Percentiles rank a stretch among this genome's conserved stretches.
Evolutionary conservation across 768 basidiomycete species (phyloP).

Genomic region (Pleurotus pulmonarius): DNA sequence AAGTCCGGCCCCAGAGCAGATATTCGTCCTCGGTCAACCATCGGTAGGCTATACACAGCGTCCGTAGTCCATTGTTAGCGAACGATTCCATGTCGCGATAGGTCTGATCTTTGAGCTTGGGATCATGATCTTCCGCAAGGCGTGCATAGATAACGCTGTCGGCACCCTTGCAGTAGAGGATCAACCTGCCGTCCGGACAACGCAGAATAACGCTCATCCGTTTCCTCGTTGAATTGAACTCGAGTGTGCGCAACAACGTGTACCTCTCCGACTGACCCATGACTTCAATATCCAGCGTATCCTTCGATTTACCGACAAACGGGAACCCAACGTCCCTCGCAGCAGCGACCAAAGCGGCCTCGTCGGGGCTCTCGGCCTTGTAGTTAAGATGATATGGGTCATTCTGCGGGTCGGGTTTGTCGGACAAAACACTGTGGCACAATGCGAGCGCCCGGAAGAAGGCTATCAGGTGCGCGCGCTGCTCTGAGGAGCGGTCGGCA

Average conservation of each 20-base stretch:
- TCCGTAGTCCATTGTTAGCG: conserved; percentile 89
- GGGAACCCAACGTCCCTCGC: conserved; percentile 93
- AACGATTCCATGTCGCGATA: conserved; percentile 87
- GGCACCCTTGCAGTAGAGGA: conserved; percentile 95
- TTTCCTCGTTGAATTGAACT: conserved; percentile 94
- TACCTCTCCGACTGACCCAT: conserved; percentile 86
- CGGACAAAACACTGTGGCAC: conserved; percentile 89
- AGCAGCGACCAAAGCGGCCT: conserved; percentile 89
- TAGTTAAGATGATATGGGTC: conserved; percentile 72
- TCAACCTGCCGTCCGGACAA: conserved; percentile 73
- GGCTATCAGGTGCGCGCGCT: conserved; percentile 64
- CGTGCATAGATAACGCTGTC: conserved; percentile 93
- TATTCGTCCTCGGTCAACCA: conserved; percentile 83
- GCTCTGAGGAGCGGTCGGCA: conserved; percentile 51
- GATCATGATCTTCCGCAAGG: conserved; percentile 73
- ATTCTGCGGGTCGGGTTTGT: conserved; percentile 58
- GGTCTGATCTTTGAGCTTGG: conserved; percentile 70
- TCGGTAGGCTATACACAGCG: conserved; percentile 84
- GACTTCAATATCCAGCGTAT: conserved; percentile 83
- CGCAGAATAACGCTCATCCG: conserved; percentile 93
- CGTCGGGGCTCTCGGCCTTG: conserved; percentile 96
- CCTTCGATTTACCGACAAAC: conserved; percentile 74
- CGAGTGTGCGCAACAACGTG: conserved; percentile 74
- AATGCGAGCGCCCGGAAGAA: conserved; percentile 96
- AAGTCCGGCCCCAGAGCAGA: conserved; percentile 69